Base-by-base conservation (phyloP, 148 eudicot genomes). In the Gaultheria prostrata region DNA sequence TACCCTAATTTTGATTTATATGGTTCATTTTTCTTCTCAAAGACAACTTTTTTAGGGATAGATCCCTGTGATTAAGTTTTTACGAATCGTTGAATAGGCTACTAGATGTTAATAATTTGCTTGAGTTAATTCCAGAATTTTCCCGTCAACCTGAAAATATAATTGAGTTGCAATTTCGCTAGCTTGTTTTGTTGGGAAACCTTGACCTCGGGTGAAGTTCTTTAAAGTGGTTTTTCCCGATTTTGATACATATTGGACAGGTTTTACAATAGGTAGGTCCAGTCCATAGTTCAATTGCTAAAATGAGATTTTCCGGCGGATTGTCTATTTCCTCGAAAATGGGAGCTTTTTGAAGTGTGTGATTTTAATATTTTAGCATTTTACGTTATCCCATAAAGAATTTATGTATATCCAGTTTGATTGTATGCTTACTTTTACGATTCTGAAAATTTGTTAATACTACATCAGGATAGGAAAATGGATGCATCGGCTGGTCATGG, bases 401-500 rank as follows among this genome's bases (percentile, higher is more conserved):
- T 28, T 13, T 8, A 9, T 30, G 1, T 46, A 13, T 53, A 13
- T 71, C 30, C 30, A 18, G 53, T 21, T 35, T 71, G 12, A 2
- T n/a, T 18, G 11, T 8, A 7, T 53, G 15, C 63, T 70, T 50
- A 53, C 13, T 21, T 82, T 21, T n/a, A 1, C 4, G 13, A 45
- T 45, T 26, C 13, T 71, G 77, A 70, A 24, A 26, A 6, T 21
- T 32, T 79, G 12, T 3, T 1, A 8, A 80, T 46, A 15, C 32
- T 2, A 14, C 61, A 61, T 39, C 85, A 84, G 85, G 85, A 78
- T 76, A 87, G 76, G 84, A 83, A 76, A 86, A 95, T 94, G 98
- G 98, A 94, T 83, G 95, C 95, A 84, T 82, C 91, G 28, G 48
- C 84, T 51, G 84, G 88, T 67, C 90, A 92, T 85, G 93, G 93